Conservation (phyloP, 1,284 basidiomycete species). For the Trichosporon sp. region DNA sequence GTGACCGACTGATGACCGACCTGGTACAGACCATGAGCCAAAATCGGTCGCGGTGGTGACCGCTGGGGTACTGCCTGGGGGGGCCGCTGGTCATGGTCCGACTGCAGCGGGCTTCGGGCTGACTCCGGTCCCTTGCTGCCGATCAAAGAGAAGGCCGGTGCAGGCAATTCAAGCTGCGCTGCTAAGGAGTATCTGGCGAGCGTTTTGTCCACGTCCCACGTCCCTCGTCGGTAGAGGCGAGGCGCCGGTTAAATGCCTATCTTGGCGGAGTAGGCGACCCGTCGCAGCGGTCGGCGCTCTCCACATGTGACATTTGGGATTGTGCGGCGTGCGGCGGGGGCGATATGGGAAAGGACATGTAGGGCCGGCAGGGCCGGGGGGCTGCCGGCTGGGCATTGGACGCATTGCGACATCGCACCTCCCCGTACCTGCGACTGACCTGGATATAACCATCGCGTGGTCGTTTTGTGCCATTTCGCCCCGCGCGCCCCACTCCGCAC, state of each 20-base stretch:
- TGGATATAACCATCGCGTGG: constrained; percentile 2
- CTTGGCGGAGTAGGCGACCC: background rate
- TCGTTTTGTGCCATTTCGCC: background rate
- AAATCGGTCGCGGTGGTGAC: background rate
- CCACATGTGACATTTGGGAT: background rate
- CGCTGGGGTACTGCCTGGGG: background rate
- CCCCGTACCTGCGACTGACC: background rate
- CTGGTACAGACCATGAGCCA: background rate
- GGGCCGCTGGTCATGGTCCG: background rate
- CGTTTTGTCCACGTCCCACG: background rate
- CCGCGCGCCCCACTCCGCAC: background rate
- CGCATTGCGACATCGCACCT: constrained; percentile 2
- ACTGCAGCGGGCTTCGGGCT: background rate
- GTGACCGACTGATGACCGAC: background rate
- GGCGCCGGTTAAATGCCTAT: background rate
- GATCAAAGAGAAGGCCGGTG: background rate
- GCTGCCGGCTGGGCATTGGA: background rate
- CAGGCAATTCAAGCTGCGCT: background rate
- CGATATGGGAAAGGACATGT: background rate
- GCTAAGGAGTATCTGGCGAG: background rate
- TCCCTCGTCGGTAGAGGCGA: background rate
- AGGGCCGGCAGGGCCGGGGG: background rate
- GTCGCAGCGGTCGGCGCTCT: background rate
- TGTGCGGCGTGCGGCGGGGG: background rate
- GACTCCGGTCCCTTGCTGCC: background rate